Conservation (phyloP, 768 basidiomycete species). For the Serendipita sp. region DNA sequence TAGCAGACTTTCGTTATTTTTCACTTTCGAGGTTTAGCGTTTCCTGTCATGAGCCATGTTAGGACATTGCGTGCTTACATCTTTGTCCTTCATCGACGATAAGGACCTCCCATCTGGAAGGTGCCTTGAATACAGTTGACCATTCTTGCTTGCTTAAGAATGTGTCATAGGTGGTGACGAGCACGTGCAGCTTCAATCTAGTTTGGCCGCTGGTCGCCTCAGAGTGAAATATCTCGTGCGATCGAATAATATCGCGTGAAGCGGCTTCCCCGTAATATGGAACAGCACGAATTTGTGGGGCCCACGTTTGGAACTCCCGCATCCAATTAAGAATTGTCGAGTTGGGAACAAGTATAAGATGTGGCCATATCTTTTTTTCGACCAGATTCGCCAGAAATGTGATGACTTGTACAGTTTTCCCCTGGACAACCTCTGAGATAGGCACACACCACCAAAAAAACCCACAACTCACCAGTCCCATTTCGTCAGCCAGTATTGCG, state of each 20-base stretch:
- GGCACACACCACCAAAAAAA: neutral
- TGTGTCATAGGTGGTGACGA: slow-evolving; percentile 88
- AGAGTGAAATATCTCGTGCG: slow-evolving; percentile 62
- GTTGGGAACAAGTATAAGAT: slow-evolving; percentile 86
- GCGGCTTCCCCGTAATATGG: slow-evolving; percentile 73
- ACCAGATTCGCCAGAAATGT: slow-evolving; percentile 60
- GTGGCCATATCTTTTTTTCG: slow-evolving; percentile 45
- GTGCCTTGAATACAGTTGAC: slow-evolving; percentile 51
- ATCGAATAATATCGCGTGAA: slow-evolving; percentile 61
- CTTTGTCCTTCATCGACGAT: slow-evolving; percentile 89
- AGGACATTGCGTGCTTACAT: slow-evolving; percentile 28
- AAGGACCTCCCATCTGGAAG: slow-evolving; percentile 87
- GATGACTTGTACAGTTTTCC: slow-evolving; percentile 84
- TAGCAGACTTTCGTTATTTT: slow-evolving; percentile 61
- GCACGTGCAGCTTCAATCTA: slow-evolving; percentile 65
- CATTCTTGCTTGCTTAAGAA: slow-evolving; percentile 56
- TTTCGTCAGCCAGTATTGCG: slow-evolving; percentile 91
- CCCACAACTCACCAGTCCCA: slow-evolving; percentile 56
- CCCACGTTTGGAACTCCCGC: slow-evolving; percentile 68
- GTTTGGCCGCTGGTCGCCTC: slow-evolving; percentile 23
- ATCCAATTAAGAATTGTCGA: slow-evolving; percentile 94
- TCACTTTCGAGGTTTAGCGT: slow-evolving; percentile 33
- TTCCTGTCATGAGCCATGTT: too few species aligned
- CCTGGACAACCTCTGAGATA: slow-evolving; percentile 25
- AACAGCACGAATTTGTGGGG: slow-evolving; percentile 57